Conservation (phyloP, 345 rosid species). For the Anastatica hierochuntica region DNA sequence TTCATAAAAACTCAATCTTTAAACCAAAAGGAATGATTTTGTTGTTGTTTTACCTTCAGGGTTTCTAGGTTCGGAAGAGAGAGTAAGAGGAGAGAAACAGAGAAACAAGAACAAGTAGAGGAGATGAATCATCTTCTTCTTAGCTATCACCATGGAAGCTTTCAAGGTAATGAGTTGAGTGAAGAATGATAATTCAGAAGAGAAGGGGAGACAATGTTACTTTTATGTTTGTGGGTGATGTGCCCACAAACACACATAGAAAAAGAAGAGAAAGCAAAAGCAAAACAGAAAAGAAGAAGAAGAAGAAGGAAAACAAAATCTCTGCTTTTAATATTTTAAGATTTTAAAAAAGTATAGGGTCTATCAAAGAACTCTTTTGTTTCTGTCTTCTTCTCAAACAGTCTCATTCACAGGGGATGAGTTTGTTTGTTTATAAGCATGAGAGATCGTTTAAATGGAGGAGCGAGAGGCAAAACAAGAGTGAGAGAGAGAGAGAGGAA, state of each 20-base stretch:
- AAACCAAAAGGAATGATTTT: too few relatives aligned
- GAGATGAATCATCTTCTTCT: slow-evolving; percentile 10
- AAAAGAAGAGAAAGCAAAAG: slow-evolving; percentile 29
- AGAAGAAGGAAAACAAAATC: neutral
- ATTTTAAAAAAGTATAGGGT: slow-evolving; percentile 5
- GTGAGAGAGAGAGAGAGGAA: neutral
- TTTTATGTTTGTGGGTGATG: neutral
- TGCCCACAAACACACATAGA: slow-evolving; percentile 21
- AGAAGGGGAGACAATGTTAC: slow-evolving; percentile 16
- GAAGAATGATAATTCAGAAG: neutral
- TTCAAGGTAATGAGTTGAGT: too few relatives aligned
- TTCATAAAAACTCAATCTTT: neutral
- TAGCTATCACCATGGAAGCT: slow-evolving; percentile 25
- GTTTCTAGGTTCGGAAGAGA: slow-evolving; percentile 67
- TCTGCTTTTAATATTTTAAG: neutral
- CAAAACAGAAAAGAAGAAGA: slow-evolving; percentile 9
- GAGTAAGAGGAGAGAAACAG: slow-evolving; percentile 21
- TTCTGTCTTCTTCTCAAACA: slow-evolving; percentile 3
- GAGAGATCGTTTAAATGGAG: slow-evolving; percentile 16
- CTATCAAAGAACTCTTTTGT: slow-evolving; percentile 5
- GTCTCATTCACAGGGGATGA: slow-evolving; percentile 13
- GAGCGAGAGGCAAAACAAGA: neutral
- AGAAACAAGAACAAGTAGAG: slow-evolving; percentile 26
- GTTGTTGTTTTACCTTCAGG: slow-evolving; percentile 90
- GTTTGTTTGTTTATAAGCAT: neutral